These are phyloP conservation scores for Lithocarpus polystachyus DNA, from an alignment of 306 rosid genomes.

Conservation along the genomic window DNA sequence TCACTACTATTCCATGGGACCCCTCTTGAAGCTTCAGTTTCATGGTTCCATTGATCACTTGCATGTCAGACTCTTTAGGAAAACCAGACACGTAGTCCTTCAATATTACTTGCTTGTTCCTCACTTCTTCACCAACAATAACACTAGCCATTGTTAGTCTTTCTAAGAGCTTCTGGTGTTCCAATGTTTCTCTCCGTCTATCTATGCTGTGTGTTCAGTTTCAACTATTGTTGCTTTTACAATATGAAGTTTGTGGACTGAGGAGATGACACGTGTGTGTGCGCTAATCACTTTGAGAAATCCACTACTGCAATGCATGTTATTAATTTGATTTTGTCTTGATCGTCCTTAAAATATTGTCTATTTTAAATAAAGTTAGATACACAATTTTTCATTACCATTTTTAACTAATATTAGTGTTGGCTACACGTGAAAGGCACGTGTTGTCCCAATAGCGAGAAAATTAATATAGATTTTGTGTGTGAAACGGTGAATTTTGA, in stretches of 20 bases:
- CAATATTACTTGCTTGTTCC: slow-evolving; percentile 44
- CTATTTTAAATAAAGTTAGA: too few species aligned
- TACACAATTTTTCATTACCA: too few species aligned
- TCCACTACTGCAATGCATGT: too few species aligned
- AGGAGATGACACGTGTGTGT: neutral
- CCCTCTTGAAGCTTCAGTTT: slow-evolving; percentile 31
- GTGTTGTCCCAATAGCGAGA: too few species aligned
- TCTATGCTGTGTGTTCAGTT: neutral
- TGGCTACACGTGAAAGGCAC: too few species aligned
- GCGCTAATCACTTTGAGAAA: neutral
- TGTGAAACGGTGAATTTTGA: too few species aligned
- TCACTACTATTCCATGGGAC: slow-evolving; percentile 45
- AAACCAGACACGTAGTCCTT: slow-evolving; percentile 28
- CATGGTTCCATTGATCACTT: slow-evolving; percentile 19
- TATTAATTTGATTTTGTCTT: too few species aligned
- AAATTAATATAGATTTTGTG: too few species aligned
- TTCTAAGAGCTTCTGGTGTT: neutral
- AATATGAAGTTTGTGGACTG: too few species aligned
- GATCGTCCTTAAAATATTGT: too few species aligned
- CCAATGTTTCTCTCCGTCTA: neutral
- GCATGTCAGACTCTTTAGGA: slow-evolving; percentile 42
- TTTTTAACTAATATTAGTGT: too few species aligned
- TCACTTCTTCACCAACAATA: neutral
- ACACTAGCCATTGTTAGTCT: neutral
- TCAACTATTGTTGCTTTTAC: too few species aligned